Evolutionary conservation across 2,329 filamentous ascomycete species (phyloP), one percentile per base, ranked within the genome.

Genomic region (Stemphylium beticola): DNA sequence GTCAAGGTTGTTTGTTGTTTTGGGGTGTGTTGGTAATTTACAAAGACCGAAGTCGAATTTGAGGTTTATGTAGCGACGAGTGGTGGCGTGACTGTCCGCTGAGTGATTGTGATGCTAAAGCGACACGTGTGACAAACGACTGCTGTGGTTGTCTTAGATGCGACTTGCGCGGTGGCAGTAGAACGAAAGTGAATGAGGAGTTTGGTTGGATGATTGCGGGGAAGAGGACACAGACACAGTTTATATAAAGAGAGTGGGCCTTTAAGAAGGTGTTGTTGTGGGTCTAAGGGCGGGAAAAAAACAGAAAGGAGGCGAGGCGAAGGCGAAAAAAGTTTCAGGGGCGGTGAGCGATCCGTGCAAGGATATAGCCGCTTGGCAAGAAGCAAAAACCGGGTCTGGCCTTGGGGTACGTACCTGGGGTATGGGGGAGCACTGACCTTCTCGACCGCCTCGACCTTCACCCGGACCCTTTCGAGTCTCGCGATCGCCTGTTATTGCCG

Each of bases 261-360:
- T 26, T 6, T 2, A 38, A 36, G 38, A 33, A 39, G 17, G 31
- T 38, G 37, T 45, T 36, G 39, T 14, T 29, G 47, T 52, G 57
- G 51, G 52, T 52, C 52, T 14, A 14, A 32, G 24, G n/a, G 42
- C 44, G 40, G 41, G 38, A 22, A 37, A 42, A 42, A 53, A 33
- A 37, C 20, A 34, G 39, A 53, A 55, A 56, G 50, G 51, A 53
- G 53, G 51, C 56, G 49, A 49, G 39, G 51, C 46, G 36, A 36
- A 37, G 42, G 26, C 29, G 47, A 33, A 29, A 55, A 34, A 50
- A 50, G 43, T 39, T 55, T 55, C 42, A 51, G 51, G 60, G 60
- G 61, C 61, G 57, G 58, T 60, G 51, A 60, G 58, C 36, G 58
- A 53, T 58, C 56, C 52, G 52, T 61, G 59, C 56, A 53, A 45